Evolutionary conservation across 306 rosid species (phyloP), one percentile per base, ranked within the genome.

Genomic region (Sesbania bispinosa): DNA sequence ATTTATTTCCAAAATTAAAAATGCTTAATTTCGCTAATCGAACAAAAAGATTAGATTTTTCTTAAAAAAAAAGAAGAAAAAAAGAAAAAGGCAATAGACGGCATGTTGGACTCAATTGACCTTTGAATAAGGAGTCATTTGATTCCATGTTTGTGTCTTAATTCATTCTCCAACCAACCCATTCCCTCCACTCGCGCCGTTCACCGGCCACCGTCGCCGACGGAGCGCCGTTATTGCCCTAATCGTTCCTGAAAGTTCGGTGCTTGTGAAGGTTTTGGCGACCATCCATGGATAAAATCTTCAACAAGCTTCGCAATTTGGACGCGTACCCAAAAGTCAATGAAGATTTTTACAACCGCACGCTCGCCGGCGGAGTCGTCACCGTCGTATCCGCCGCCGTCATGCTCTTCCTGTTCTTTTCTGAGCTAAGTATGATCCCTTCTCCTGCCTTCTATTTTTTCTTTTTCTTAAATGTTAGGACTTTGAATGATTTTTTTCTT

Each of bases 321-420:
- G 98, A 93, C 11, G 98, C 96, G 1, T 90, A 90, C 84, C 98
- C 98, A 14, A 93, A 93, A 88, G 81, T 93, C 81, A 93, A 93
- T 69, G 98, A 93, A 50, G 98, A 93, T 82, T 93, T 88, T 73
- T 88, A 81, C 72, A 86, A 63, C 65, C 98, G 98, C 6, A 88
- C 96, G 4, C 87, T 93, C 63, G 83, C 98, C 64, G 98, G 98
- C 6, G 98, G 98, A 13, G 14, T 93, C n/a, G 81, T 93, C 78
- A 93, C 98, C 58, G 42, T 93, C 52, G 81, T 86, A 9, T 86
- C 98, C 63, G 87, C 88, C 69, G 29, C 85, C 26, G 71, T 88
- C 67, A 88, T 89, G 85, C 85, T 92, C 60, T 85, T 89, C 65
- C 90, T 92, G 13, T 88, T 92, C 80, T 41, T 89, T 52, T 92